Conservation (phyloP, 148 eudicot species). For the Rheum nobile region DNA sequence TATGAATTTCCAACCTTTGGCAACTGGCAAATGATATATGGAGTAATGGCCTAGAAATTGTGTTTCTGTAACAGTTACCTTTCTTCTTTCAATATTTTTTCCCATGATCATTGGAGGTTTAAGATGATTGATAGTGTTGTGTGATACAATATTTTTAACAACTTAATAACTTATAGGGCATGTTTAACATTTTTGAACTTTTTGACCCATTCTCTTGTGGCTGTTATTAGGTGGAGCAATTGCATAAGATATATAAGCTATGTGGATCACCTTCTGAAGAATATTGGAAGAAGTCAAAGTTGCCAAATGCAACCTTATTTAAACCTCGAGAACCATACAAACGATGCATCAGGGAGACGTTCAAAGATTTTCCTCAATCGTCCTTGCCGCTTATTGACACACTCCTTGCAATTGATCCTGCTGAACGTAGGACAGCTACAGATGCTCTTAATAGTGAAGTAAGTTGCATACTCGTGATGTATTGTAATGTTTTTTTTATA, state of each 20-base stretch:
- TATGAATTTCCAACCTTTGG: not conserved
- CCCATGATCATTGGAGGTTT: not conserved
- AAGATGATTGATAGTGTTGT: not conserved
- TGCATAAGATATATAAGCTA: conserved; percentile 71
- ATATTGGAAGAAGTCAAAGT: conserved; percentile 74
- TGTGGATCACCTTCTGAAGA: conserved; percentile 91
- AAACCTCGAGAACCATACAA: conserved; percentile 75
- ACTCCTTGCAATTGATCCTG: conserved; percentile 75
- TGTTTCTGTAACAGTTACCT: not conserved
- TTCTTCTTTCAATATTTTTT: not conserved
- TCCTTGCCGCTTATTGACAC: conserved; percentile 66
- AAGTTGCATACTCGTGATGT: conserved; percentile 15
- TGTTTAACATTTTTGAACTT: not conserved
- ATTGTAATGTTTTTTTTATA: not conserved
- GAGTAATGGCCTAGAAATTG: not conserved
- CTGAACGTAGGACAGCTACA: conserved; percentile 67
- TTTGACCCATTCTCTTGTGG: not conserved
- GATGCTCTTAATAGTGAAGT: conserved; percentile 63
- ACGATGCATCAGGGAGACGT: conserved; percentile 56
- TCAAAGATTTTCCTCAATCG: conserved; percentile 51
- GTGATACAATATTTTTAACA: too few species aligned
- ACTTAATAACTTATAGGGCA: not conserved
- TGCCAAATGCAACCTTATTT: conserved; percentile 77
- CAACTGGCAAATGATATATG: not conserved
- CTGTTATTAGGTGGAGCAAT: conserved; percentile 54